Base-by-base conservation (phyloP, 495 filamentous ascomycete species). In the Talaromyces stipitatus region DNA sequence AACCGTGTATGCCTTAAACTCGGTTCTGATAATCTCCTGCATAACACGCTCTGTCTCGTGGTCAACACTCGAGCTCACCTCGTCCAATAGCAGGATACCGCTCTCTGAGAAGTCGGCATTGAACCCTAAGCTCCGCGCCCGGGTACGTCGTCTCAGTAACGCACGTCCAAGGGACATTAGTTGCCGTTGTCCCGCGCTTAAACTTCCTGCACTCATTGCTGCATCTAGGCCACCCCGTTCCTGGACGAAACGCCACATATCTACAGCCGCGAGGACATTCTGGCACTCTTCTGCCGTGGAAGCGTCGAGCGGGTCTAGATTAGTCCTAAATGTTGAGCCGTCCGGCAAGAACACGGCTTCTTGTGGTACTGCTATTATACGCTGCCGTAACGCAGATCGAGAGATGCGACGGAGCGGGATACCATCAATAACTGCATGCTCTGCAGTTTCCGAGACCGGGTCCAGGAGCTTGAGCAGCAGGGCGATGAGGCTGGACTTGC, bases 291-390 rank as follows among this genome's bases (percentile, higher is more conserved):
- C 82, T 60, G 90, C 86, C 0, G 86, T 87, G 68, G 89, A 87
- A 29, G 84, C 64, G 22, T 78, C 71, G 69, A 90, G 90, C 2
- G 89, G 90, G 67, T 94, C 89, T 3, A 95, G 79, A 65, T 95
- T 92, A 58, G 69, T 83, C 26, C 87, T 78, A 62, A 70, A 66
- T 7, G 60, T 61, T 12, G 60, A 32, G 0, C 64, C 60, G 24
- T 65, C 65, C 7, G 65, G 61, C 0, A 78, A 50, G 32, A 78
- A 62, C 20, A 76, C 61, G 0, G 66, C 47, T 28, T 79, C 72
- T 48, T 81, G 78, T 4, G 77, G 64, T 0, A 79, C 64, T 3
- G 70, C 65, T 50, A 78, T 69, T 48, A 80, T 68, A 24, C 66
- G 61, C 8, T 61, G 59, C 4, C 67, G 66, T 0, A 76, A 43